Evolutionary conservation across 169 alveolate species (phyloP), one percentile per base, ranked within the genome.

Genomic region (Plasmodium blacklocki): DNA sequence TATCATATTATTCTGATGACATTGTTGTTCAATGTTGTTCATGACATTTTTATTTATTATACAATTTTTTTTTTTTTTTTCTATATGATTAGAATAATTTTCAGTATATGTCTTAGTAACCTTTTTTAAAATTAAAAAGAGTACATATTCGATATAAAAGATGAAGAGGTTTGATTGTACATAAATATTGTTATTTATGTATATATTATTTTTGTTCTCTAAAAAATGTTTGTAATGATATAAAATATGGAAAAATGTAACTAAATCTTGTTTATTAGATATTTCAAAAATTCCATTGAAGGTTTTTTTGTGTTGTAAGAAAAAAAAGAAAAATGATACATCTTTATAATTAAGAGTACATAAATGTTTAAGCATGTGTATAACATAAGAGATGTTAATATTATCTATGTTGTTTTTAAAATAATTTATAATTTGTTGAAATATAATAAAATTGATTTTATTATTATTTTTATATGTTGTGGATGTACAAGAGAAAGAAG

Each of bases 351-450:
- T 52, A 6, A 68, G 23, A 2, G 14, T 8, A 8, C 74, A 15
- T 58, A 83, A 29, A 59, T 83, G 18, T 70, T 83, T 83, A 14
- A 83, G n/a, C 18, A 83, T 83, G n/a, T 47, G 29, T 1, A 83
- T 50, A 14, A 59, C 26, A 8, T 83, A 70, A 54, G 15, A 11
- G 0, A 68, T 62, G 32, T 54, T 58, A 2, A 7, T 21, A 11
- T 9, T n/a, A 2, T 54, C 58, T 9, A 56, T 73, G 7, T 70
- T 68, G 11, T 83, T 72, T 72, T 68, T 83, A 39, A 83, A 26
- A 72, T 70, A 83, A 14, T 43, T 70, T 15, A 70, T n/a, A 12
- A 70, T 83, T 49, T 83, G 91, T 1, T 68, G 76, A 39, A 70
- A 83, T 39, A 83, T 26, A 5, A 58, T 59, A 58, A 43, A 70